Conservation (phyloP, 768 basidiomycete genomes). For the Suillus discolor region DNA sequence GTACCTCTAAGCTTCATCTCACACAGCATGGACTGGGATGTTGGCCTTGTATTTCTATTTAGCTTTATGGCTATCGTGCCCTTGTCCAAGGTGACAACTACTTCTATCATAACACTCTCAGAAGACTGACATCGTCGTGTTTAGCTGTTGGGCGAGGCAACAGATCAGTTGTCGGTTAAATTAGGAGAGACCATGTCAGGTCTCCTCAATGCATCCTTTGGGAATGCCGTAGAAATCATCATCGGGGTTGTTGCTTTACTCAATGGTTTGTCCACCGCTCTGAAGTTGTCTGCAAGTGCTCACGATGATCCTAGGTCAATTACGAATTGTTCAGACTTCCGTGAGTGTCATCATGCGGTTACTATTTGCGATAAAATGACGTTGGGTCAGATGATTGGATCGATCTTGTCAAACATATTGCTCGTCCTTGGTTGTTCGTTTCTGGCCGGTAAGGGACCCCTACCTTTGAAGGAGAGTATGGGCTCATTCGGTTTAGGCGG, state of each 20-base stretch:
- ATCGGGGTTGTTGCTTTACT: no score
- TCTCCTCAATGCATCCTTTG: no score
- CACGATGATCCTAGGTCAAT: no score
- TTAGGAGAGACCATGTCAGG: neutral
- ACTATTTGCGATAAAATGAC: neutral
- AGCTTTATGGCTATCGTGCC: conserved; percentile 86
- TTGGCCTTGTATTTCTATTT: conserved; percentile 71
- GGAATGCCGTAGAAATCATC: no score
- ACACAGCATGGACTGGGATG: conserved; percentile 74
- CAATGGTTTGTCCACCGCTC: no score
- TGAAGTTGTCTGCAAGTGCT: no score
- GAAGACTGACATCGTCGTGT: neutral
- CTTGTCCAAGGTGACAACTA: conserved; percentile 41
- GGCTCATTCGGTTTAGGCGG: neutral
- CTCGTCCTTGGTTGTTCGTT: neutral
- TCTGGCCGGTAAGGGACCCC: neutral
- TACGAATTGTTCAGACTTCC: neutral
- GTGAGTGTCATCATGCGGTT: neutral
- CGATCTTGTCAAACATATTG: neutral
- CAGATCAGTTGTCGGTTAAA: neutral
- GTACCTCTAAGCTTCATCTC: conserved; percentile 72
- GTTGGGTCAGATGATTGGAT: neutral
- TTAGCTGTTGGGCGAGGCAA: neutral
- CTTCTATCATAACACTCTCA: neutral
- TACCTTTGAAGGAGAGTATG: neutral